Evolutionary conservation across 2,329 filamentous ascomycete species (phyloP), one percentile per base, ranked within the genome.

Genomic region (Parascedosporium putredinis): DNA sequence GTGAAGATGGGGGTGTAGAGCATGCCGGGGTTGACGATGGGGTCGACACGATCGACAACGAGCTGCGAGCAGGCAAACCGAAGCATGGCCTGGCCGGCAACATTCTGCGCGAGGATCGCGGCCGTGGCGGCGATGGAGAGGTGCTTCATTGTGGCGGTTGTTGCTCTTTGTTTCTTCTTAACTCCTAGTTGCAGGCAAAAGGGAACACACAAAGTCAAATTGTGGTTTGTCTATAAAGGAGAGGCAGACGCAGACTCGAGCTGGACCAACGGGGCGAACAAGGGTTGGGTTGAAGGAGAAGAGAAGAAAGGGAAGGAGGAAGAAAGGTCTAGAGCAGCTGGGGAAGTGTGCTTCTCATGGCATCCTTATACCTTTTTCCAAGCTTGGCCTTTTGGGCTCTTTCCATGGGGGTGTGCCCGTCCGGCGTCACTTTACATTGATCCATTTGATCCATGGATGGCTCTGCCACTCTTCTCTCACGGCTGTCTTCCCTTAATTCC

Each of bases 41-140:
- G 69, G 59, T 72, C 69, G 56, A 66, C 63, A 38, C 68, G 67
- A 60, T 72, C 69, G 48, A 72, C 67, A 33, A 71, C 68, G 24
- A 72, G 64, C 61, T 72, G 68, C 34, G 68, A 71, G 63, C 69
- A 72, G 22, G 67, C 68, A 55, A 72, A 72, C 29, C 69, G 67
- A 55, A 72, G 60, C 68, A 71, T 71, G 58, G 66, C 65, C 56
- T 66, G 63, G 47, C 16, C 49, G 9, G 33, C 43, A 18, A 25
- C 42, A 25, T 31, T 47, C 49, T 47, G 43, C 23, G 49, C 49
- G 12, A 51, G 40, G 14, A 50, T 25, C 25, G 48, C 38, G 27
- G 43, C 23, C 23, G 48, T 29, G 40, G 48, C 40, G 48, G 27
- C 34, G 40, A 49, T 24, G 34, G 47, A 27, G 36, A 49, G 9